Evolutionary conservation across 805 yeast species (phyloP), one percentile per base, ranked within the genome.

Genomic region (Geotrichum ghanense): DNA sequence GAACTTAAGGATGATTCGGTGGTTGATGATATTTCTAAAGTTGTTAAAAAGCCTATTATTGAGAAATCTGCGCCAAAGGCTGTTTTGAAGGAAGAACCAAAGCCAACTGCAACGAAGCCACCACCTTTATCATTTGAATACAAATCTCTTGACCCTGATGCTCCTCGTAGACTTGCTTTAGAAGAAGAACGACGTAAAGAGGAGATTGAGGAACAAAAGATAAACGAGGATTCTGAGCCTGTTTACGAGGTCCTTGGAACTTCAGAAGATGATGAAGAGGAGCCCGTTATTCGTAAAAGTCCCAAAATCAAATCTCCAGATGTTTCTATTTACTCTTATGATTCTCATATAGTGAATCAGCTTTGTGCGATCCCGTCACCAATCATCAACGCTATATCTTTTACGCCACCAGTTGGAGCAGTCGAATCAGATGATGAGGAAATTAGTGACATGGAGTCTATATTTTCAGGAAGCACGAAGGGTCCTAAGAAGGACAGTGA

Each of bases 311-410:
- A 31, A 21, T 39, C 42, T 12, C 25, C 42, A 6, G 25, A 12
- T 22, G 25, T 39, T 10, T 39, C 42, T 14, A 24, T 21, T 23
- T n/a, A 14, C n/a, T 41, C 31, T 9, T 41, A 39, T 20, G 44
- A 35, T 21, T n/a, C 39, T 22, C 49, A 48, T 23, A 46, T 48
- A 41, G 51, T 46, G n/a, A 26, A 48, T 20, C 51, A 48, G 39
- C 41, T 48, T 17, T 44, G 46, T 2, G 37, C 45, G 20, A 47
- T 47, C 42, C 49, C 49, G 10, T 44, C 49, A 10, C 49, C 49
- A 2, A 42, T 44, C 14, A 39, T 47, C 26, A 47, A 47, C 24
- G 42, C 42, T 5, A 39, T 39, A n/a, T 39, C 42, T 6, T 39
- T 21, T 22, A 39, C 42, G 19, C 42, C 42, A 6, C 23, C 23